phyloP scores from a whole-genome alignment of 169 alveolate genomes.

The Plasmodium adleri region DNA sequence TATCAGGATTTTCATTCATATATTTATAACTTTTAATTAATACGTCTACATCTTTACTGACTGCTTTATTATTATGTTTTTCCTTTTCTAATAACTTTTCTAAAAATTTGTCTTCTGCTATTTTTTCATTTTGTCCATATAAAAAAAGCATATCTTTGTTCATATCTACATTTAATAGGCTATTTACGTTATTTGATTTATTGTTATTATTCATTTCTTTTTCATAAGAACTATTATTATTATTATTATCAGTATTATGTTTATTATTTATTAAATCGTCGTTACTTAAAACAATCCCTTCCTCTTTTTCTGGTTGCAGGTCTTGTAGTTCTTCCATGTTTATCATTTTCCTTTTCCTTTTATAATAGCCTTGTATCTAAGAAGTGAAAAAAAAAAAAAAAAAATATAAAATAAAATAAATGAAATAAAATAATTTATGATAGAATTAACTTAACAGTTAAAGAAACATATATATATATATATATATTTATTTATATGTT shows the following conservation, averaged over 20 bases:
- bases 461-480: neutral
- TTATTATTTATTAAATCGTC: slow-evolving; percentile 5
- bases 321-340: slow-evolving; percentile 20
- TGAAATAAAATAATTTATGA: no score
- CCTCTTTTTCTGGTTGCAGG: slow-evolving; percentile 14
- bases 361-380: slow-evolving; percentile 71
- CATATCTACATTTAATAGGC: slow-evolving; percentile 3
- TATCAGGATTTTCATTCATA: slow-evolving; percentile 37
- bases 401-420: neutral
- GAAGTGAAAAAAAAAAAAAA: neutral
- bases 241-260: neutral
- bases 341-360: slow-evolving; percentile 48
- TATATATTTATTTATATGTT: neutral
- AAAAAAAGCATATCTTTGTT: slow-evolving; percentile 35
- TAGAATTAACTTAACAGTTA: no score
- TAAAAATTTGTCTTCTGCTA: slow-evolving; percentile 21
- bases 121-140: slow-evolving; percentile 28
- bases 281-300: slow-evolving; percentile 14
- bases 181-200: neutral
- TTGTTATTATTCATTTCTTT: neutral
- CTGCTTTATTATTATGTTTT: slow-evolving; percentile 24
- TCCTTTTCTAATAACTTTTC: slow-evolving; percentile 46
- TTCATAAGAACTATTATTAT: neutral
- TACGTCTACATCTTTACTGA: slow-evolving; percentile 48
- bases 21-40: slow-evolving; percentile 31